Percentiles rank a stretch among this genome's conserved stretches.
Conservation (phyloP, 805 yeast genomes). For the Zygoascus biomembranicola region DNA sequence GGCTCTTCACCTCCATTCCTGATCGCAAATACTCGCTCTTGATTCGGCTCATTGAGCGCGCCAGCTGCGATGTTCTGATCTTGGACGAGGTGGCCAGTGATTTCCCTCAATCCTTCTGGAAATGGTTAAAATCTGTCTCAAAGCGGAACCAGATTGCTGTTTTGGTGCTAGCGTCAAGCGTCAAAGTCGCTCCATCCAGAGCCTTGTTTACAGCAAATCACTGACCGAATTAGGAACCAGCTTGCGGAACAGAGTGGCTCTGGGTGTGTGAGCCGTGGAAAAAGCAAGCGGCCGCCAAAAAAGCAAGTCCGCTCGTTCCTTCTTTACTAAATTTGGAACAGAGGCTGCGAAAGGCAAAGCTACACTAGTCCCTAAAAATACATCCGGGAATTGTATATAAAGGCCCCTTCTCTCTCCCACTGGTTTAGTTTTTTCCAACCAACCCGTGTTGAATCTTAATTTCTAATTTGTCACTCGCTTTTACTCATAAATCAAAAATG, state of each 20-base stretch:
- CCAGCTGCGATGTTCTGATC: background rate
- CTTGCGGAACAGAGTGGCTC: background rate
- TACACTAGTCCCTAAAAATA: background rate
- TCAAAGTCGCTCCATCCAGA: background rate
- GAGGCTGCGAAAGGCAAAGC: background rate
- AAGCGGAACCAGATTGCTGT: background rate
- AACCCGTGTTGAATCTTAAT: background rate
- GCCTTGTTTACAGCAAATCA: background rate
- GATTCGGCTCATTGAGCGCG: background rate
- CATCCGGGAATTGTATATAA: background rate
- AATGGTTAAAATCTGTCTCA: background rate
- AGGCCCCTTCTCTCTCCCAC: background rate
- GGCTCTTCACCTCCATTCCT: background rate
- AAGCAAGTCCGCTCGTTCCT: background rate
- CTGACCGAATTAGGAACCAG: background rate
- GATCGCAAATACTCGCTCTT: background rate
- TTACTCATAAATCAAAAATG: slow-evolving; percentile 9
- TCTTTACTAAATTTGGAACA: background rate
- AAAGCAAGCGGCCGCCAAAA: background rate
- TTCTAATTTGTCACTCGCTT: slow-evolving; percentile 16
- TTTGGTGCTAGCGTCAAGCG: background rate
- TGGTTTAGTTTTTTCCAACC: background rate
- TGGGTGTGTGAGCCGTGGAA: background rate
- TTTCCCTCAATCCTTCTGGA: background rate
- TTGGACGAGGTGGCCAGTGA: background rate